Evolutionary conservation across 2,329 filamentous ascomycete species (phyloP).

Genomic region (Phaeosphaeria sp.): DNA sequence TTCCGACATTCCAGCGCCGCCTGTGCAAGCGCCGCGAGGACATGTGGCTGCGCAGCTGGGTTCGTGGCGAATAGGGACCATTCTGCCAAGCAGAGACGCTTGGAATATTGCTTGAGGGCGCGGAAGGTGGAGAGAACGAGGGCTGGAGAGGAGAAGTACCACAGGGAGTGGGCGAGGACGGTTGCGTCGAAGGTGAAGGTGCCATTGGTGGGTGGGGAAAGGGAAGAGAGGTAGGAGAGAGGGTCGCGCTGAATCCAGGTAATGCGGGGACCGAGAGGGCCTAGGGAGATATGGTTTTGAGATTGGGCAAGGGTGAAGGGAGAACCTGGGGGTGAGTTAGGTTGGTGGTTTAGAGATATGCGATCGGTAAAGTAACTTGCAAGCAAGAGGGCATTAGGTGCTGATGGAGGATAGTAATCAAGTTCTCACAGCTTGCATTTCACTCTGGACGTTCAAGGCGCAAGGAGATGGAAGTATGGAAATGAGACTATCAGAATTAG

Average conservation of each 20-base stretch:
- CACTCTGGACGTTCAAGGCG: no score
- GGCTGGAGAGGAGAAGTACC: constrained; percentile 58
- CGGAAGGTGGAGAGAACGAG: constrained; percentile 48
- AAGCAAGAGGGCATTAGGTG: no score
- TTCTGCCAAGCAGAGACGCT: constrained; percentile 54
- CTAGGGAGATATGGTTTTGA: constrained; percentile 53
- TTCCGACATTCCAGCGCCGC: constrained; percentile 54
- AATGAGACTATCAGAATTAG: no score
- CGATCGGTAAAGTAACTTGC: no score
- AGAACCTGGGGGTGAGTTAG: constrained; percentile 20
- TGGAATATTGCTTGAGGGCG: constrained; percentile 43
- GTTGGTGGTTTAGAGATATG: background rate
- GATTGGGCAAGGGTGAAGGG: constrained; percentile 58
- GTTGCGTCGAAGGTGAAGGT: constrained; percentile 51
- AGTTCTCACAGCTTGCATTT: no score
- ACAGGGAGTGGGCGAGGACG: constrained; percentile 60
- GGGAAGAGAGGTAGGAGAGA: constrained; percentile 27
- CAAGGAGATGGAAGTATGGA: no score
- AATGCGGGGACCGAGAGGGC: constrained; percentile 52
- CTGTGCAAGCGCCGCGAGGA: constrained; percentile 58
- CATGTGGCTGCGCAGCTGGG: constrained; percentile 54
- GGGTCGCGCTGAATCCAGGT: constrained; percentile 52
- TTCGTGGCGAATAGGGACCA: constrained; percentile 53
- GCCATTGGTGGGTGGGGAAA: constrained; percentile 8
- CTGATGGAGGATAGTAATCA: no score